Evolutionary conservation across 1,139 yeast genomes (phyloP), one percentile per base, ranked within the genome.

Genomic region (Taphrina wiesneri): DNA sequence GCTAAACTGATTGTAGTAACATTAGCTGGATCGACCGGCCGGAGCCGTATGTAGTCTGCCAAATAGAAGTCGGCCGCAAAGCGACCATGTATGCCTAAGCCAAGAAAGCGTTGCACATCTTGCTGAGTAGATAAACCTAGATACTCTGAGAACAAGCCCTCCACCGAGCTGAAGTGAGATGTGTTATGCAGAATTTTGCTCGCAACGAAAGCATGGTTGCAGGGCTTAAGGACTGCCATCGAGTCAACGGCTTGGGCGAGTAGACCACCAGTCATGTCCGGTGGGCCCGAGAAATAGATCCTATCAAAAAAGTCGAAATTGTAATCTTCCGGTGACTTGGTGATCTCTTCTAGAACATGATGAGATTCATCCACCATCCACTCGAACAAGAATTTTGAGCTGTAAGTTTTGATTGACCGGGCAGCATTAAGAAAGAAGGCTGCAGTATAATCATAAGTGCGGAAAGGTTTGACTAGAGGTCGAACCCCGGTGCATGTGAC

Each of bases 281-380:
- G 57, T 1, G 56, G 57, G 11, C 36, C 43, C 4, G 49, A 19
- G 28, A 60, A 51, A 30, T 51, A 60, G 13, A 60, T 60, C 30
- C 64, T 49, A 28, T 60, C 64, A 30, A 60, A 60, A 30, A 60
- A 41, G 41, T 60, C 64, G 23, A 60, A 60, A 7, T 53, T 52
- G 9, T 39, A 30, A 19, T 60, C 64, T 39, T 60, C 64, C 13
- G 59, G 59, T 7, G 64, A 60, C 30, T 53, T 49, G 15, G 41
- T 28, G 11, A 60, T 41, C 17, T 49, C 39, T 17, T 60, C 64
- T 13, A 60, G 41, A 9, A 53, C 64, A 39, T 28, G 47, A 30
- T 60, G 64, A 0, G 64, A n/a, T 23, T 60, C 64, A 32, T 53
- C 64, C 11, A 60, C 56, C 43, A 52, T 52, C 57, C 64, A 60